Evolutionary conservation across 1,284 basidiomycete species (phyloP).

Genomic region (Erythrobasidium hasegawianum): DNA sequence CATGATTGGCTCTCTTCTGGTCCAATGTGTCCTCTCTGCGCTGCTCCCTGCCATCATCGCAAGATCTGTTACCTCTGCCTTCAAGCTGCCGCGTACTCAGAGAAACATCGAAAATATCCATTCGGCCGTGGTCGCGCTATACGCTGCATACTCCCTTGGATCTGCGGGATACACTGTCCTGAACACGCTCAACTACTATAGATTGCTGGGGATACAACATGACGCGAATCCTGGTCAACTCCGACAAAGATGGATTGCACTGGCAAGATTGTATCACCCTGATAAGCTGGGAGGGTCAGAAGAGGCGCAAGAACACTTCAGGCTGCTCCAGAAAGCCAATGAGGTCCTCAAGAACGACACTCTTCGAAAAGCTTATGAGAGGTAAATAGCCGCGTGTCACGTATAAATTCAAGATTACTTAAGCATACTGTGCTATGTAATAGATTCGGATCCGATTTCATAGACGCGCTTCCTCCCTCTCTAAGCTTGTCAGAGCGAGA

Average conservation of each 20-base stretch:
- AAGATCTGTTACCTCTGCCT: not conserved
- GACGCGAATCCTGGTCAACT: not conserved
- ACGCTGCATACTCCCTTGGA: constrained; percentile 10
- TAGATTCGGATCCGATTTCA: constrained; percentile 17
- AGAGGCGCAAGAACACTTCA: constrained; percentile 26
- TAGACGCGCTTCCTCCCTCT: not conserved
- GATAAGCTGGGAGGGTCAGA: constrained; percentile 31
- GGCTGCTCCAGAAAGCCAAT: constrained; percentile 24
- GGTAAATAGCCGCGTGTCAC: constrained; percentile 15
- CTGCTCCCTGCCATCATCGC: constrained; percentile 3
- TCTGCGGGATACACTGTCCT: constrained; percentile 14
- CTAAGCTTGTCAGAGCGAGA: constrained; percentile 7
- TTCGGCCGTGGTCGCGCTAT: constrained; percentile 15
- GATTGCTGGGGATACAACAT: constrained; percentile 10
- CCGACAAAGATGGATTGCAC: constrained; percentile 19
- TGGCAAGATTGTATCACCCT: constrained; percentile 25
- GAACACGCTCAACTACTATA: constrained; percentile 11
- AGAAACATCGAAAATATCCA: constrained; percentile 14
- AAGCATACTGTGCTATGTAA: not conserved
- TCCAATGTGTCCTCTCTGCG: constrained; percentile 8
- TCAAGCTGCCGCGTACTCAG: constrained; percentile 4
- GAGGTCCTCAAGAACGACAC: constrained; percentile 27
- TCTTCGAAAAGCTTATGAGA: constrained; percentile 20
- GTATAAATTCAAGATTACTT: not conserved
- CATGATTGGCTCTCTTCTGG: constrained; percentile 9